Evolutionary conservation across 768 basidiomycete genomes (phyloP).

Genomic region (Amanita pallidorosea): DNA sequence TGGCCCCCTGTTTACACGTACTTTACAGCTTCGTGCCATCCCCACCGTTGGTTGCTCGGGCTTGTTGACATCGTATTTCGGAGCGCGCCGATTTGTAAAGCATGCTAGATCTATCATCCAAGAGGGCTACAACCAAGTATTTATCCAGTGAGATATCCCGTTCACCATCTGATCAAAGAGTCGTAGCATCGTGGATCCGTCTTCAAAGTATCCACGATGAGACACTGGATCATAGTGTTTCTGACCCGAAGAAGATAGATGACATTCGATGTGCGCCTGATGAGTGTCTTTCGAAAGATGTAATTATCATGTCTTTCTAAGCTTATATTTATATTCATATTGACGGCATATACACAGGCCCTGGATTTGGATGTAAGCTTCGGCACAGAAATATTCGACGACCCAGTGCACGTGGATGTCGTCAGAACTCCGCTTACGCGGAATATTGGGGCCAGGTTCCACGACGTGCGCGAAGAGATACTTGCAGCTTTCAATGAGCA

Average conservation of each 20-base stretch:
- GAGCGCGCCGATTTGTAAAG: slow-evolving; percentile 13
- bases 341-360: slow-evolving; percentile 8
- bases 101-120: too few species aligned
- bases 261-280: slow-evolving; percentile 36
- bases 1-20: too few species aligned
- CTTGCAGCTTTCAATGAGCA: slow-evolving; percentile 12
- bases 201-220: slow-evolving; percentile 33
- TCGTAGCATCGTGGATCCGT: slow-evolving; percentile 14
- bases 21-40: neutral
- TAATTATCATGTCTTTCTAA: neutral
- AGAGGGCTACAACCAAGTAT: slow-evolving; percentile 22
- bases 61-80: slow-evolving; percentile 17
- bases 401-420: slow-evolving; percentile 10
- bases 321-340: too few species aligned
- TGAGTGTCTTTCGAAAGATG: slow-evolving; percentile 26
- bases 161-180: neutral
- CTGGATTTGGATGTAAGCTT: slow-evolving; percentile 25
- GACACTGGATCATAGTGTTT: slow-evolving; percentile 36
- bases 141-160: neutral
- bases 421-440: slow-evolving; percentile 17
- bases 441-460: slow-evolving; percentile 16
- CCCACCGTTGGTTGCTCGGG: neutral
- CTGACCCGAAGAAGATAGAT: slow-evolving; percentile 27
- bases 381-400: slow-evolving; percentile 12
- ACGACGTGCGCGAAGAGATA: slow-evolving; percentile 16